A percentile compares a stretch with the other conserved stretches of the same genome.
Evolutionary conservation across 2,329 filamentous ascomycete species (phyloP).

Genomic region (Colletotrichum liriopes): DNA sequence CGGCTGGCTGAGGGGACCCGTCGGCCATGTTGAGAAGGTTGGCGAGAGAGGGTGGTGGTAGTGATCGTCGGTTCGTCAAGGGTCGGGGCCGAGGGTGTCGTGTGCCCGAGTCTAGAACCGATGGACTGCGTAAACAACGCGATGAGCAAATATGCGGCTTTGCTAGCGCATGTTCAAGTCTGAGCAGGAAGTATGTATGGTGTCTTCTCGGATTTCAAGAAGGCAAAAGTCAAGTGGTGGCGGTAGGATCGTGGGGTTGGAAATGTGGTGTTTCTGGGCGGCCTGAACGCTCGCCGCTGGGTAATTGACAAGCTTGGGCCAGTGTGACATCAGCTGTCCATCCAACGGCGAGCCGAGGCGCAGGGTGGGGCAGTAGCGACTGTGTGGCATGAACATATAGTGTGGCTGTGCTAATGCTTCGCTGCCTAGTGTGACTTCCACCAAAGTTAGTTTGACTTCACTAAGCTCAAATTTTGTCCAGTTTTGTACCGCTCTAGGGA

Average conservation of each 20-base stretch:
- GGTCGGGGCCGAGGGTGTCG: not conserved
- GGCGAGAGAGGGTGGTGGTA: not conserved
- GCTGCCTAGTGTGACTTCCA: not conserved
- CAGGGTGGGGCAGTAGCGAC: not conserved
- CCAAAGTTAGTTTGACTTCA: not conserved
- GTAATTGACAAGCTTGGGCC: conserved; percentile 1
- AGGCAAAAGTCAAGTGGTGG: not conserved
- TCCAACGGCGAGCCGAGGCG: conserved; percentile 17
- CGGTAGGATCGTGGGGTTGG: not conserved
- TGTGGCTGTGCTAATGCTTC: not conserved
- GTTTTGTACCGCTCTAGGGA: no score
- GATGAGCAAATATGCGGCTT: not conserved
- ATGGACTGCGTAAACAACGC: conserved; percentile 1
- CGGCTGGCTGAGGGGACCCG: not conserved
- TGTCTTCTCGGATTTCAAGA: not conserved
- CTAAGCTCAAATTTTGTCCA: no score
- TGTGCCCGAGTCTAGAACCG: not conserved
- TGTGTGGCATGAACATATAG: not conserved
- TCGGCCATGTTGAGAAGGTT: conserved; percentile 16
- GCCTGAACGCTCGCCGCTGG: not conserved
- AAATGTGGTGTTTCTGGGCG: not conserved
- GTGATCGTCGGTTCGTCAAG: not conserved
- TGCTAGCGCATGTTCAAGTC: conserved; percentile 9
- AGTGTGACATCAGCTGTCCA: conserved; percentile 19
- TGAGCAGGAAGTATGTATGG: no score